Percentiles rank a stretch among this genome's conserved stretches.
Evolutionary conservation across 2,329 filamentous ascomycete genomes (phyloP).

Genomic region (Monosporascus ibericus): DNA sequence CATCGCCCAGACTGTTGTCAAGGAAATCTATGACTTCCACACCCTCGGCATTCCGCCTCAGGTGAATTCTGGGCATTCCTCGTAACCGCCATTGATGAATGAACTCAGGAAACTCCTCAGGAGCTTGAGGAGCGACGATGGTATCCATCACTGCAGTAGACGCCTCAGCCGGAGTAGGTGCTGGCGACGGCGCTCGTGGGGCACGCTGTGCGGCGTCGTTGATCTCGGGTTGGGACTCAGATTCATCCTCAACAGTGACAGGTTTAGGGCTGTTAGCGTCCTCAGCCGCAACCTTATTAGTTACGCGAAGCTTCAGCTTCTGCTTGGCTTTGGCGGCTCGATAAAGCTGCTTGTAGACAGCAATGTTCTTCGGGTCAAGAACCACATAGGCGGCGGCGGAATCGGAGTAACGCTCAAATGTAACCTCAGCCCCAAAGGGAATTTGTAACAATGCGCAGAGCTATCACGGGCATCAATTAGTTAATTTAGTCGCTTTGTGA

Average conservation of each 20-base stretch:
- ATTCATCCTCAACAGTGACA: conserved; percentile 46
- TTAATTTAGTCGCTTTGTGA: background rate
- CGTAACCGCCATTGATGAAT: conserved; percentile 20
- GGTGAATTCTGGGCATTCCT: conserved; percentile 21
- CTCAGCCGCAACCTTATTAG: conserved; percentile 32
- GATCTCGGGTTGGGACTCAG: conserved; percentile 21
- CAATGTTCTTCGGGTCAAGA: conserved; percentile 68
- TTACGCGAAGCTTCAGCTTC: conserved; percentile 85
- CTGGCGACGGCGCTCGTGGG: background rate
- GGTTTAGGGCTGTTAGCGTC: conserved; percentile 31
- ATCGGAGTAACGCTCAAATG: conserved; percentile 92
- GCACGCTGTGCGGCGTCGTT: background rate
- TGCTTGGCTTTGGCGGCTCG: conserved; percentile 96
- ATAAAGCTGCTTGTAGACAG: conserved; percentile 94
- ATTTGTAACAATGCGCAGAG: conserved; percentile 65
- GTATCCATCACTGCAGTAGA: conserved; percentile 11
- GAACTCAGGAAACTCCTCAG: conserved; percentile 20
- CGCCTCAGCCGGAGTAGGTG: conserved; percentile 2
- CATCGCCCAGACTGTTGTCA: conserved; percentile 2
- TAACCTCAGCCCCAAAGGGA: conserved; percentile 51
- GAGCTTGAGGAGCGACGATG: conserved; percentile 17
- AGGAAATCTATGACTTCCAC: conserved; percentile 23
- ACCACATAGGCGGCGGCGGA: conserved; percentile 75
- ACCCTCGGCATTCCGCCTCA: conserved; percentile 17
- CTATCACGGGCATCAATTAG: conserved; percentile 33